phyloP scores from a whole-genome alignment of 2,329 filamentous ascomycete genomes.

The Penicillium sp. region DNA sequence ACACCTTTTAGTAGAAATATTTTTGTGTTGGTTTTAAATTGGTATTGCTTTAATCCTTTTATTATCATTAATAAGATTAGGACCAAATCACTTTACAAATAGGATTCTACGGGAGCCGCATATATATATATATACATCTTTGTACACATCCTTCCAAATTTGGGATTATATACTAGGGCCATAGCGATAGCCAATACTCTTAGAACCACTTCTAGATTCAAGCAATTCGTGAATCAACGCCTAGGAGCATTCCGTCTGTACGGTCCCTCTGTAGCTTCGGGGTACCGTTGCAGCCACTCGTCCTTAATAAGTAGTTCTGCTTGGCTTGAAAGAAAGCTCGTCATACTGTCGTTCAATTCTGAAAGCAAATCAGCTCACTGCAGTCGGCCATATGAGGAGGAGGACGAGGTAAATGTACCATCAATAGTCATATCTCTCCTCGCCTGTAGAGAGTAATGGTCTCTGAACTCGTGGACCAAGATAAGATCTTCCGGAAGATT shows the following conservation, averaged over 20 bases:
- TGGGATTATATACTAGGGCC: not conserved
- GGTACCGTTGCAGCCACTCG: constrained; percentile 16
- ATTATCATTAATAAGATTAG: too few relatives aligned
- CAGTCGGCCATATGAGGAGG: not conserved
- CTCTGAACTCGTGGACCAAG: constrained; percentile 22
- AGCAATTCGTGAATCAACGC: not conserved
- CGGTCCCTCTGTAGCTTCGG: constrained; percentile 9
- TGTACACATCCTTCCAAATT: too few relatives aligned
- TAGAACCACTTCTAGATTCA: not conserved
- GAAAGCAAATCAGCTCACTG: not conserved
- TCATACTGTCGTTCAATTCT: constrained; percentile 22
- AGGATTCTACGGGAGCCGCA: too few relatives aligned
- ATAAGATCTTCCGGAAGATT: constrained; percentile 20
- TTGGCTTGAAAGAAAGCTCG: constrained; percentile 11
- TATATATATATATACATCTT: too few relatives aligned
- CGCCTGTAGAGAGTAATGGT: constrained; percentile 22
- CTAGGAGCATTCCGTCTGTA: not conserved
- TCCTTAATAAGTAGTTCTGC: constrained; percentile 15
- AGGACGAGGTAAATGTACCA: not conserved
- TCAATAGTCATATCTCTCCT: constrained; percentile 17
- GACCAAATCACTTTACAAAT: too few relatives aligned
- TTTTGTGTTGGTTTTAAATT: too few relatives aligned
- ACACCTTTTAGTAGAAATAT: too few relatives aligned
- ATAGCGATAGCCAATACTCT: not conserved
- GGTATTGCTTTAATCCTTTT: too few relatives aligned